Evolutionary conservation across 345 rosid species (phyloP).

Genomic region (Hevea brasiliensis): DNA sequence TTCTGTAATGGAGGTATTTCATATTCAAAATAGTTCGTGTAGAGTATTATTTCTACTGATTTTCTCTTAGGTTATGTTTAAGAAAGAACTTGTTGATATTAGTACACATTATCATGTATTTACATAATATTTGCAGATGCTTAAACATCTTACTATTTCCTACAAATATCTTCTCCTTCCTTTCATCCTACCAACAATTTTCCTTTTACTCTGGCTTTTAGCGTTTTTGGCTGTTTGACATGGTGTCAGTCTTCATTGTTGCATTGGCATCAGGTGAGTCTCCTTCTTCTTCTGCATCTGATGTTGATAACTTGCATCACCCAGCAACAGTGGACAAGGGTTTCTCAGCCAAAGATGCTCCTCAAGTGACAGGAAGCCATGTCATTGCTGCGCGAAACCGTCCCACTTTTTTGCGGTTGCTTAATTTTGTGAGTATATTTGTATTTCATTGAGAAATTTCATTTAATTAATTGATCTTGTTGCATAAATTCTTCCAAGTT

Average conservation of each 20-base stretch:
- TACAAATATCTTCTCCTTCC: background rate
- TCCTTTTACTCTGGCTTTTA: background rate
- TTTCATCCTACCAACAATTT: background rate
- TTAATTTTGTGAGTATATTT: constrained; percentile 69
- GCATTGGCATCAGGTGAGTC: constrained; percentile 68
- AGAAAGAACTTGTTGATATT: background rate
- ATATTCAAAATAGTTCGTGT: background rate
- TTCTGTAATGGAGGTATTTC: background rate
- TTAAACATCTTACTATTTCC: background rate
- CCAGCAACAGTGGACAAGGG: constrained; percentile 63
- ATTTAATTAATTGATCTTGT: background rate
- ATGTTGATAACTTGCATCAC: constrained; percentile 85
- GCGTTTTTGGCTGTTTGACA: background rate
- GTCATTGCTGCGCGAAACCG: constrained; percentile 65
- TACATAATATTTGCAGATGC: background rate
- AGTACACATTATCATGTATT: background rate
- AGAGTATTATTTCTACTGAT: background rate
- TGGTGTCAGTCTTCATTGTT: background rate
- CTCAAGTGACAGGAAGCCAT: constrained; percentile 73
- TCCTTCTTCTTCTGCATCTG: constrained; percentile 98
- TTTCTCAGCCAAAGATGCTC: constrained; percentile 64
- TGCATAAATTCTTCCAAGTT: background rate
- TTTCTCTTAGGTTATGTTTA: background rate
- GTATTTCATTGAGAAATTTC: constrained; percentile 5
- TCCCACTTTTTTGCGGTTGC: constrained; percentile 57